Evolutionary conservation across 352 stramenopile species (phyloP).

Genomic region (Phytophthora pistaciae): DNA sequence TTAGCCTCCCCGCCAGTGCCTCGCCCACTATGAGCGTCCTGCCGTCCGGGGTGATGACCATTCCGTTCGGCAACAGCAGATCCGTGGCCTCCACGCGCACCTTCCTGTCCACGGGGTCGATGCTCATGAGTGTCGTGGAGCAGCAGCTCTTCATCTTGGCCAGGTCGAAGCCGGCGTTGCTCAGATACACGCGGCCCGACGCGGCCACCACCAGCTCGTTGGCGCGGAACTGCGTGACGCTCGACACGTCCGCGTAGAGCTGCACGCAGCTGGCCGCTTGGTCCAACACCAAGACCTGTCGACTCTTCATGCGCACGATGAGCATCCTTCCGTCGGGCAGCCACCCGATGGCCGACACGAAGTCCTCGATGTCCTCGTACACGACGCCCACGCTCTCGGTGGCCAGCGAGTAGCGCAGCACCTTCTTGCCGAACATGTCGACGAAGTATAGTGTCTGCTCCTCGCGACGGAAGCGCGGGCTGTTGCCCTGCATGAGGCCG

Average conservation of each 20-base stretch:
- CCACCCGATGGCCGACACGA: slow-evolving; percentile 64
- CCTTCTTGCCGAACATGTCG: slow-evolving; percentile 63
- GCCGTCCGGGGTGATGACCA: slow-evolving; percentile 68
- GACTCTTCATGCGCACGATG: slow-evolving; percentile 39
- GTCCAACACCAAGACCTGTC: slow-evolving; percentile 58
- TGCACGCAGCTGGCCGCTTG: slow-evolving; percentile 29
- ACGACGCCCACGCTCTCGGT: slow-evolving; percentile 47
- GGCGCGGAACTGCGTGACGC: slow-evolving; percentile 54
- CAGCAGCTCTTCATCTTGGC: slow-evolving; percentile 34
- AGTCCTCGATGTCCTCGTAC: slow-evolving; percentile 55
- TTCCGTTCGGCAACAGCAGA: slow-evolving; percentile 69
- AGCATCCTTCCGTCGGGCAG: slow-evolving; percentile 59
- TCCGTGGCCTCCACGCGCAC: slow-evolving; percentile 62
- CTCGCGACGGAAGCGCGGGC: slow-evolving; percentile 58
- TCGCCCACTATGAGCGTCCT: slow-evolving; percentile 75
- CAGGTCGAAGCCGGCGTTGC: slow-evolving; percentile 73
- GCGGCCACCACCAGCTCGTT: slow-evolving; percentile 68
- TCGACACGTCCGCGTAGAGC: slow-evolving; percentile 63
- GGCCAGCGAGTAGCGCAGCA: slow-evolving; percentile 59
- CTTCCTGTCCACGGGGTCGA: slow-evolving; percentile 46
- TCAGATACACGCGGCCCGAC: slow-evolving; percentile 56
- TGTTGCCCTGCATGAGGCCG: slow-evolving; percentile 63
- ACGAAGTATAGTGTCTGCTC: slow-evolving; percentile 73
- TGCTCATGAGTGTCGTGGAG: slow-evolving; percentile 67
- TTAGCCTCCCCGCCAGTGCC: slow-evolving; percentile 52